These are phyloP conservation scores for Candida tunisiensis DNA, from an alignment of 1,139 yeast species.

Conservation along the genomic window DNA sequence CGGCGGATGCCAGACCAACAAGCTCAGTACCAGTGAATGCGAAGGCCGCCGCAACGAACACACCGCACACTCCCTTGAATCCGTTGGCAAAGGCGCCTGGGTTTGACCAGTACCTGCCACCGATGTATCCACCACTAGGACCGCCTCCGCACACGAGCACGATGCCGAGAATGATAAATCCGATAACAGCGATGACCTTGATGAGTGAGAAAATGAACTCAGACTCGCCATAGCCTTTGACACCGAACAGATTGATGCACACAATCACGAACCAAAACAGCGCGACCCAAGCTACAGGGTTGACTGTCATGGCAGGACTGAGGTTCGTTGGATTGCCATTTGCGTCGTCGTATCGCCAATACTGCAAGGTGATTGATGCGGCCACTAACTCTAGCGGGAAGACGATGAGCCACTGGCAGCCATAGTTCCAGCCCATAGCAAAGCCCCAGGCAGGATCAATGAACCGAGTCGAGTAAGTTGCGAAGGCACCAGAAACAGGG, in stretches of 20 bases:
- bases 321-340: background rate
- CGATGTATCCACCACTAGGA: constrained; percentile 40
- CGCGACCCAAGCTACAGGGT: constrained; percentile 48
- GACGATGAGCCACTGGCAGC: constrained; percentile 57
- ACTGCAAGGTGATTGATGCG: constrained; percentile 51
- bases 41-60: constrained; percentile 75
- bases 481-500: constrained; percentile 58
- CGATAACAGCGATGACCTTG: constrained; percentile 41
- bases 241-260: constrained; percentile 46
- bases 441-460: constrained; percentile 57
- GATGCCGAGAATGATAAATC: constrained; percentile 44
- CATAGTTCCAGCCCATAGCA: constrained; percentile 70
- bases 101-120: constrained; percentile 39
- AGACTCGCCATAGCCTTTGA: constrained; percentile 55
- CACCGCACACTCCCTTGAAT: constrained; percentile 71
- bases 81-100: constrained; percentile 51
- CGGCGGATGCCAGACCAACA: constrained; percentile 76
- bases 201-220: constrained; percentile 42
- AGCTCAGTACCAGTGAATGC: constrained; percentile 75
- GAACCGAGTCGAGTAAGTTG: constrained; percentile 44
- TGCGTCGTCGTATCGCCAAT: constrained; percentile 32
- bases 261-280: constrained; percentile 41
- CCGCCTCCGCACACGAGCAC: constrained; percentile 49
- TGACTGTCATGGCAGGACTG: constrained; percentile 32
- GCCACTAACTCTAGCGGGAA: constrained; percentile 63